phyloP scores from a whole-genome alignment of 2,329 filamentous ascomycete species.

The Neofusicoccum umdonicola region DNA sequence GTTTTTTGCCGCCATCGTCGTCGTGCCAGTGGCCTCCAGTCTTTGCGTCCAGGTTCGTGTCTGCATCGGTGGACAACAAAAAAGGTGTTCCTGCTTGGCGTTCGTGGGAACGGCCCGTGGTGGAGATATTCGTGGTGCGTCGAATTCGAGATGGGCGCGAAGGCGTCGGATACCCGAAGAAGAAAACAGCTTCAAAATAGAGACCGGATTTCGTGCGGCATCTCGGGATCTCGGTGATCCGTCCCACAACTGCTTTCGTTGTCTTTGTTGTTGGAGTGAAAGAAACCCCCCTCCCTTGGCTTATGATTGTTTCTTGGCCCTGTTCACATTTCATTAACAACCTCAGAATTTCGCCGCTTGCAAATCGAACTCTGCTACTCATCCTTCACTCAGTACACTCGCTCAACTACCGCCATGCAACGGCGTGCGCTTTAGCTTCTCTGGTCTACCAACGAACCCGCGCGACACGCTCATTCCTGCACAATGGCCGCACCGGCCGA shows the following conservation, averaged over 20 bases:
- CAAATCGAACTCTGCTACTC: not conserved
- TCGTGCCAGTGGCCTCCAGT: not conserved
- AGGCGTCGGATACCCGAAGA: not conserved
- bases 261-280: slow-evolving; percentile 16
- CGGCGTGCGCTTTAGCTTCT: not conserved
- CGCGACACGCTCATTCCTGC: not conserved
- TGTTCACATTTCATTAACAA: not conserved
- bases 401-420: not conserved
- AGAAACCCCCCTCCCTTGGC: not conserved
- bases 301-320: slow-evolving; percentile 8
- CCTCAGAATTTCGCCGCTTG: not conserved
- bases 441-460: not conserved
- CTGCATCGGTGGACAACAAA: not conserved
- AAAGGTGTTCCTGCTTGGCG: not conserved
- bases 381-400: not conserved
- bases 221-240: not conserved
- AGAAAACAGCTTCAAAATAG: not conserved
- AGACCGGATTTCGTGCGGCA: not conserved
- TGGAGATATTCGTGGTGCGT: not conserved
- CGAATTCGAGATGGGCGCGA: not conserved
- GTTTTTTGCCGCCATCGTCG: not conserved
- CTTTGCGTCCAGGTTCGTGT: not conserved
- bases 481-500: not conserved
- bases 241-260: not conserved
- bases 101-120: not conserved